These are phyloP conservation scores for Trichomonascus vanleenenianus DNA, from an alignment of 805 yeast genomes.

Conservation along the genomic window DNA sequence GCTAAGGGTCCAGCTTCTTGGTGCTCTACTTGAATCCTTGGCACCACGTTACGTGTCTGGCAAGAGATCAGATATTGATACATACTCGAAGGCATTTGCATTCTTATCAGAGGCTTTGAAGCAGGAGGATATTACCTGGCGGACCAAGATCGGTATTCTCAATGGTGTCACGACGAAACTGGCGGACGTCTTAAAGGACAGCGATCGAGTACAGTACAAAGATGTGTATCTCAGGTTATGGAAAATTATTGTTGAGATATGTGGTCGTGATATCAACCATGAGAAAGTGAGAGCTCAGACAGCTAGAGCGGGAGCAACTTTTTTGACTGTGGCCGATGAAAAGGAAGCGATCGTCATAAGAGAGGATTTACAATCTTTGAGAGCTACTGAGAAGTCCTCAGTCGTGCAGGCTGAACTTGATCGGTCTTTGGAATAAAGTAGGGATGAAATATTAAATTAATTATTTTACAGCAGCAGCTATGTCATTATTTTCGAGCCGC, in stretches of 20 bases:
- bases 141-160: constrained; percentile 42
- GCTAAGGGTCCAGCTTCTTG: constrained; percentile 10
- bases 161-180: constrained; percentile 32
- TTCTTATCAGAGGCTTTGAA: constrained; percentile 28
- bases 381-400: constrained; percentile 37
- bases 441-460: background rate
- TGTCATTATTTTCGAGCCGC: constrained; percentile 1
- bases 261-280: constrained; percentile 13
- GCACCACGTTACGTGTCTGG: background rate
- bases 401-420: constrained; percentile 32
- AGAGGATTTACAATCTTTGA: constrained; percentile 17
- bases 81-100: background rate
- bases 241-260: constrained; percentile 4
- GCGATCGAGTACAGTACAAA: background rate
- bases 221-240: constrained; percentile 7
- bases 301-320: constrained; percentile 31
- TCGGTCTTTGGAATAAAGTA: constrained; percentile 3
- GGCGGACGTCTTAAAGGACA: constrained; percentile 3
- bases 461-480: background rate
- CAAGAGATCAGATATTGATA: background rate
- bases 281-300: constrained; percentile 55
- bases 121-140: constrained; percentile 48
- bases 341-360: constrained; percentile 3
- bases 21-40: constrained; percentile 11
- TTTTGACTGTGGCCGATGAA: constrained; percentile 12